A percentile compares a stretch with the other conserved stretches of the same genome.
Evolutionary conservation across 1,284 basidiomycete genomes (phyloP).

Genomic region (Coniferiporia sulphurascens): DNA sequence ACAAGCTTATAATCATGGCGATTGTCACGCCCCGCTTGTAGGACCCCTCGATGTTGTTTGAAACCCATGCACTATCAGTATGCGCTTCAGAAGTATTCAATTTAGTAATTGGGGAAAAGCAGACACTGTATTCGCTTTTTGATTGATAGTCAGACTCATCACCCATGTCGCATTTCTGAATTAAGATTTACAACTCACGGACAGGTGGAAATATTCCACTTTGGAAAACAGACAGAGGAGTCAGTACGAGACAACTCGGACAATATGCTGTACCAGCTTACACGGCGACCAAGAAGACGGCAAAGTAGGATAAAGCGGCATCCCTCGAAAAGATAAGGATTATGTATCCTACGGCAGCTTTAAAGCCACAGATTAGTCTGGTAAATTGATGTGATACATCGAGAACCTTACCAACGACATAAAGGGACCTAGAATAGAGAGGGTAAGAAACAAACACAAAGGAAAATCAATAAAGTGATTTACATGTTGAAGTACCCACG

Average conservation of each 20-base stretch:
- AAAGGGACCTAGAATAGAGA: background rate
- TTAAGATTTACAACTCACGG: slow-evolving; percentile 36
- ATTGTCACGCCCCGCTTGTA: slow-evolving; percentile 73
- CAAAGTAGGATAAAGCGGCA: slow-evolving; percentile 62
- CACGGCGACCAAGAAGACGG: slow-evolving; percentile 64
- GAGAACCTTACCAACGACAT: slow-evolving; percentile 31
- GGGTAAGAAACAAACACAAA: background rate
- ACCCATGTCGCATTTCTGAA: background rate
- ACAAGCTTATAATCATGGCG: slow-evolving; percentile 57
- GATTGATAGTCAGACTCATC: background rate
- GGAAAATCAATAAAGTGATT: slow-evolving; percentile 23
- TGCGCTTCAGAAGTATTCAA: background rate
- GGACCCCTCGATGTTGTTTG: slow-evolving; percentile 67
- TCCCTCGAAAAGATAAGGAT: slow-evolving; percentile 61
- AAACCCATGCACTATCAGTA: slow-evolving; percentile 53
- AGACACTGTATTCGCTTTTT: slow-evolving; percentile 57
- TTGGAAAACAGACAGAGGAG: background rate
- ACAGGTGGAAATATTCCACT: slow-evolving; percentile 70
- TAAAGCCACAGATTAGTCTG: slow-evolving; percentile 28
- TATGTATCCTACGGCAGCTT: slow-evolving; percentile 51
- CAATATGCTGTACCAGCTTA: slow-evolving; percentile 26
- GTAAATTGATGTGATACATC: background rate
- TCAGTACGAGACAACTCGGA: background rate
- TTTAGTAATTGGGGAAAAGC: slow-evolving; percentile 20
- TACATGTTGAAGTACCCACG: slow-evolving; percentile 62